Evolutionary conservation across 1,284 basidiomycete species (phyloP).

Genomic region (Ceratobasidium sp.): DNA sequence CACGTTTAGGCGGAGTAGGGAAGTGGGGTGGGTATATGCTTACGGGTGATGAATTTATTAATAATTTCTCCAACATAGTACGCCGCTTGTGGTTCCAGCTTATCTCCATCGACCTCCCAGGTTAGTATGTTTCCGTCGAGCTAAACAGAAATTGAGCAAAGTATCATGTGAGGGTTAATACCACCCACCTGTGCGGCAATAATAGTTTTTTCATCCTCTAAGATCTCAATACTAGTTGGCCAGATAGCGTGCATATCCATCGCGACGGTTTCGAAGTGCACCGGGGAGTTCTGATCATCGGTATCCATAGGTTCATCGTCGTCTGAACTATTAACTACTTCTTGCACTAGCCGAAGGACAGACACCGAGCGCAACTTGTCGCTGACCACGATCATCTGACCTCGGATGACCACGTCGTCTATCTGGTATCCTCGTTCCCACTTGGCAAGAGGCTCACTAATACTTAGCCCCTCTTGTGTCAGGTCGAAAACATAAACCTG

Average conservation of each 20-base stretch:
- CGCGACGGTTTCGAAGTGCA: conserved; percentile 71
- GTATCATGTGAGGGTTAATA: too few relatives aligned
- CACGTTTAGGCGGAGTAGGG: background rate
- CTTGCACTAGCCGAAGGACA: conserved; percentile 62
- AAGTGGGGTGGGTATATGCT: conserved; percentile 45
- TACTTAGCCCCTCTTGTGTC: conserved; percentile 1
- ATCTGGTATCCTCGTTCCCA: conserved; percentile 89
- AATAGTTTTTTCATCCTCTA: conserved; percentile 68
- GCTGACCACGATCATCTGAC: conserved; percentile 70
- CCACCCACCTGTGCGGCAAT: conserved; percentile 81
- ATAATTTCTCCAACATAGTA: conserved; percentile 79
- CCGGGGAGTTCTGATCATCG: conserved; percentile 56
- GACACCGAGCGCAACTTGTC: conserved; percentile 89
- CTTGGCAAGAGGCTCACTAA: conserved; percentile 57
- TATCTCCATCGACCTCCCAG: conserved; percentile 65
- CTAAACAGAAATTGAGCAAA: conserved; percentile 57
- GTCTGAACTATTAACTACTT: background rate
- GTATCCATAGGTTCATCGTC: conserved; percentile 52
- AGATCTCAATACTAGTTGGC: conserved; percentile 72
- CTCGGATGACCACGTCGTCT: conserved; percentile 68
- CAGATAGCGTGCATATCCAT: conserved; percentile 84
- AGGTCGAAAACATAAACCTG: conserved; percentile 47
- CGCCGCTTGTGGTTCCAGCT: conserved; percentile 72
- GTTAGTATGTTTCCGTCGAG: conserved; percentile 82
- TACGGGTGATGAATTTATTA: conserved; percentile 77